phyloP scores from a whole-genome alignment of 108 stramenopile genomes.

The Cyclotella cryptica region DNA sequence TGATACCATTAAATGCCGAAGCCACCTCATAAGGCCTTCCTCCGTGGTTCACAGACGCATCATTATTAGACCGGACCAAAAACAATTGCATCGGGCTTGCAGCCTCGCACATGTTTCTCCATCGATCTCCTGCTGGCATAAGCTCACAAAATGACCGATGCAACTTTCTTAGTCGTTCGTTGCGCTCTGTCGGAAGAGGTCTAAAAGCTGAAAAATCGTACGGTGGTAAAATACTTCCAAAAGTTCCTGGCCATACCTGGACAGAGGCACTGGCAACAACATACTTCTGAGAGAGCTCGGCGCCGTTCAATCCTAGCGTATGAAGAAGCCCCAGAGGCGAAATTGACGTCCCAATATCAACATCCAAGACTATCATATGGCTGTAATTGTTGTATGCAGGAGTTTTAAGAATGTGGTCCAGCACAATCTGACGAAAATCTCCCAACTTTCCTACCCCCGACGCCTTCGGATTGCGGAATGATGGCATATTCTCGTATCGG shows the following conservation, averaged over 20 bases:
- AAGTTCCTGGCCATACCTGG: slow-evolving; percentile 55
- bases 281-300: slow-evolving; percentile 34
- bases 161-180: slow-evolving; percentile 31
- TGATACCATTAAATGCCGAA: slow-evolving; percentile 56
- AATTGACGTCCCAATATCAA: slow-evolving; percentile 50
- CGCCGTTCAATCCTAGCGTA: slow-evolving; percentile 45
- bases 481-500: slow-evolving; percentile 54
- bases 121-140: slow-evolving; percentile 53
- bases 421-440: slow-evolving; percentile 53
- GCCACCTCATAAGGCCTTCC: slow-evolving; percentile 43
- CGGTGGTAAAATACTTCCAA: slow-evolving; percentile 54
- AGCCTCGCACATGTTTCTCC: slow-evolving; percentile 63
- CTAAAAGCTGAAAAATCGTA: slow-evolving; percentile 63
- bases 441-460: slow-evolving; percentile 57
- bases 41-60: slow-evolving; percentile 15
- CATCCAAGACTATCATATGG: slow-evolving; percentile 59
- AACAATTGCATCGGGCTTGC: slow-evolving; percentile 57
- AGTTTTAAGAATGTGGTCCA: slow-evolving; percentile 49
- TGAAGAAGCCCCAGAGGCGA: slow-evolving; percentile 55
- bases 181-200: slow-evolving; percentile 35
- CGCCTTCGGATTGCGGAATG: slow-evolving; percentile 32
- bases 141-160: slow-evolving; percentile 56
- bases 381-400: slow-evolving; percentile 50
- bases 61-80: slow-evolving; percentile 41
- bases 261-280: slow-evolving; percentile 46